Evolutionary conservation across 2,329 filamentous ascomycete species (phyloP).

Genomic region (Hypoxylon sp.): DNA sequence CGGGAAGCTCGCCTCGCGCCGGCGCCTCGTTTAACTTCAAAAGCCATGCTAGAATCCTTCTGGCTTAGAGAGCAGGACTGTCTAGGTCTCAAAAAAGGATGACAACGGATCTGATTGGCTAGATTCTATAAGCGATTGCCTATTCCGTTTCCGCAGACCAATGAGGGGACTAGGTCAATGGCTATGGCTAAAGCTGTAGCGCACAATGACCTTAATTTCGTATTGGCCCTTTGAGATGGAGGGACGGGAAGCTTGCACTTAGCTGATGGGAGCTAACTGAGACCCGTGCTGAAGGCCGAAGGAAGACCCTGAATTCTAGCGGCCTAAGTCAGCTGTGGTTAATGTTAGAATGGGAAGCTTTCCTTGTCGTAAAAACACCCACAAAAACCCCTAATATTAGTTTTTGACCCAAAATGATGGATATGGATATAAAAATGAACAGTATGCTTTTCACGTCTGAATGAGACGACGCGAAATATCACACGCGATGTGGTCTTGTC

Average conservation of each 20-base stretch:
- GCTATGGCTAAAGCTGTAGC: constrained; percentile 8
- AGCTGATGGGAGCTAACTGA: constrained; percentile 9
- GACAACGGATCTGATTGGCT: constrained; percentile 19
- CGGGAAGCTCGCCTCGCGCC: constrained; percentile 29
- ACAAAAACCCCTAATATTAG: not conserved
- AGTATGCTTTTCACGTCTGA: constrained; percentile 23
- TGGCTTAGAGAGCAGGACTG: not conserved
- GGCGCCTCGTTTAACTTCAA: constrained; percentile 16
- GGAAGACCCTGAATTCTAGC: not conserved
- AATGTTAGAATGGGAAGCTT: too few relatives aligned
- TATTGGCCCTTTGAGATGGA: constrained; percentile 2
- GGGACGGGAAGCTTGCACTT: constrained; percentile 7
- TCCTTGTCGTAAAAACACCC: not conserved
- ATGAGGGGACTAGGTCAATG: constrained; percentile 6
- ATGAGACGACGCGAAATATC: constrained; percentile 26
- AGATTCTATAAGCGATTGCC: constrained; percentile 18
- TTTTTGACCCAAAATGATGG: too few relatives aligned
- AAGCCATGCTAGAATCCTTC: constrained; percentile 7
- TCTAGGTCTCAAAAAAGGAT: constrained; percentile 17
- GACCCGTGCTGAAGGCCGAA: constrained; percentile 4
- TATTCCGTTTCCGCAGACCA: constrained; percentile 3
- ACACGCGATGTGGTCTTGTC: constrained; percentile 1
- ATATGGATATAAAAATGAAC: constrained; percentile 4
- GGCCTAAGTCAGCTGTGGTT: too few relatives aligned
- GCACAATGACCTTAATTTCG: constrained; percentile 6